Evolutionary conservation across 257 asterid genomes (phyloP).

Genomic region (Solanum virginianum): DNA sequence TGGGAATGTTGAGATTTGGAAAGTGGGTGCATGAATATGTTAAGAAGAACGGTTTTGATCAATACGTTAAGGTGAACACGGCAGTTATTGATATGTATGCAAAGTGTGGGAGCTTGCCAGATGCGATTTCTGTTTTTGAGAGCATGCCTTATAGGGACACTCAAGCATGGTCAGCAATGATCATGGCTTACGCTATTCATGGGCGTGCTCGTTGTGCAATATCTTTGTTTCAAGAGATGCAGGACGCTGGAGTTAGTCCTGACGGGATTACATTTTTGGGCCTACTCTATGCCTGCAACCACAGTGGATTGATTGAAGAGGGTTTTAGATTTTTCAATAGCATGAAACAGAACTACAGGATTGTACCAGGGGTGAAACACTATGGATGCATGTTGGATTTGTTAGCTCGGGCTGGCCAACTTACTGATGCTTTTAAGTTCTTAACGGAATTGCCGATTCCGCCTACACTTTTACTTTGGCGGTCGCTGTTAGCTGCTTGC

Average conservation of each 20-base stretch:
- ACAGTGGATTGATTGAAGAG: conserved; percentile 14
- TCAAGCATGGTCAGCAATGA: conserved; percentile 27
- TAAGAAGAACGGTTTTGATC: conserved; percentile 18
- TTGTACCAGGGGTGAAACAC: conserved; percentile 22
- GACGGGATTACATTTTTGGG: conserved; percentile 25
- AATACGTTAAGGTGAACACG: conserved; percentile 23
- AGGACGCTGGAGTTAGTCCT: conserved; percentile 4
- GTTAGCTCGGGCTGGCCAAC: conserved; percentile 25
- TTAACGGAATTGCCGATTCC: conserved; percentile 10
- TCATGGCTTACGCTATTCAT: conserved; percentile 31
- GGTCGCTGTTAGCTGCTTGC: conserved; percentile 30
- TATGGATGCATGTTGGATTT: conserved; percentile 29
- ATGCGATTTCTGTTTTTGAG: conserved; percentile 16
- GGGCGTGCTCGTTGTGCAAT: conserved; percentile 19
- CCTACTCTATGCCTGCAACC: conserved; percentile 22
- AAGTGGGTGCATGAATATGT: conserved; percentile 22
- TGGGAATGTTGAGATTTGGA: conserved; percentile 22
- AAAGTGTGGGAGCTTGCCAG: conserved; percentile 29
- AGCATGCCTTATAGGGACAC: conserved; percentile 18
- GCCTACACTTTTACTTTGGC: conserved; percentile 23
- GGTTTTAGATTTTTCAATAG: conserved; percentile 10
- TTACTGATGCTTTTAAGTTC: conserved; percentile 19
- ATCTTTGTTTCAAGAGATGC: conserved; percentile 19
- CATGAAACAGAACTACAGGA: conserved; percentile 13
- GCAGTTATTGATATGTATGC: conserved; percentile 35